Evolutionary conservation across 202 grass and related monocot species (phyloP), one percentile per base, ranked within the genome.

Genomic region (Elaeis oleifera): DNA sequence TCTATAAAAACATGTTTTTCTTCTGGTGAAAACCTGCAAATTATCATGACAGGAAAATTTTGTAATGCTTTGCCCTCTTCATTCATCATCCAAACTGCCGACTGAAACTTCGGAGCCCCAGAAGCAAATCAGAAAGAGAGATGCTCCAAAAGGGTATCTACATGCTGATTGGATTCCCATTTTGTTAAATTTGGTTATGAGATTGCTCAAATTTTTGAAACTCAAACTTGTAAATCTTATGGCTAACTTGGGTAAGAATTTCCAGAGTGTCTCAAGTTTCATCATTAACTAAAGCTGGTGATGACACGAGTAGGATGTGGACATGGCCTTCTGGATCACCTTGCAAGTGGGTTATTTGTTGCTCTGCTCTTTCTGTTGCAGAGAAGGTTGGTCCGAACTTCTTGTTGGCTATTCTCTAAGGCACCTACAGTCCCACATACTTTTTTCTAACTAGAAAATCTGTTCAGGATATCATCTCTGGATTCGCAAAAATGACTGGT

Each of bases 21-120:
- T 36, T 36, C 32, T 36, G 32, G 5, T 36, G 32, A 36, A 9
- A 36, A 36, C 7, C 32, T 2, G 4, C 20, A 39, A 22, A 20
- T 53, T 23, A 66, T 27, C 58, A 14, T 76, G 54, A 16, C 78
- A 96, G 91, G 78, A 90, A 77, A 96, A 96, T 44, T 96, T 96
- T 88, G 87, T 96, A 66, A 88, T 96, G 91, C 57, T 96, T 21
- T 96, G 91, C 67, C 87, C 87, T 67, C 72, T 90, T 18, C 91
- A 96, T 75, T 58, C 14, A 18, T 81, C 76, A 53, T 81, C 74
- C 21, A 85, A 79, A 67, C 74, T 96, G 56, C 86, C 84, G 16
- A 64, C 49, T 26, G 91, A 96, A 75, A 67, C n/a, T 50, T 68
- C 63, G 49, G 31, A 71, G 58, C 50, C 18, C 49, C 74, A 72